Evolutionary conservation across 2,329 filamentous ascomycete species (phyloP).

Genomic region (Chaetomiaceae sp.): DNA sequence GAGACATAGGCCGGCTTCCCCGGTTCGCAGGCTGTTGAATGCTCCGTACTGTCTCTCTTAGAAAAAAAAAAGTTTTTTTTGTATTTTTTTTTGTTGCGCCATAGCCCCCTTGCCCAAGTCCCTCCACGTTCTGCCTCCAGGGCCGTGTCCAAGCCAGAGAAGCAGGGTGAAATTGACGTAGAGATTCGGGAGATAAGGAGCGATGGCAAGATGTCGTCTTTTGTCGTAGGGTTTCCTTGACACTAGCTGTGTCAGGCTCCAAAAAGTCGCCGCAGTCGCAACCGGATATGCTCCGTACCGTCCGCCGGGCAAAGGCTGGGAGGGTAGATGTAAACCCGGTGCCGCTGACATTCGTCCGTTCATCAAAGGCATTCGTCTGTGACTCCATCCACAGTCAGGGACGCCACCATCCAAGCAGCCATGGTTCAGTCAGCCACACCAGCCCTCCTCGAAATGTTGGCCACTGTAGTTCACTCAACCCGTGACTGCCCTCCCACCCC

Average conservation of each 20-base stretch:
- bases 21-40: not conserved
- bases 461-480: too few species aligned
- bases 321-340: not conserved
- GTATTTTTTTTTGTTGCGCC: not conserved
- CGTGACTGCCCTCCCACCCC: too few species aligned
- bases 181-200: not conserved
- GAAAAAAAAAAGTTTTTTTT: conserved; percentile 19
- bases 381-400: not conserved
- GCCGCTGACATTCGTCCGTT: not conserved
- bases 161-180: not conserved
- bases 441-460: too few species aligned
- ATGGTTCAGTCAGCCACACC: not conserved
- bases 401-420: not conserved
- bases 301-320: conserved; percentile 18
- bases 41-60: conserved; percentile 8
- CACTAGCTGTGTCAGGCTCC: conserved; percentile 4
- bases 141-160: not conserved
- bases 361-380: not conserved
- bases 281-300: not conserved
- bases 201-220: not conserved
- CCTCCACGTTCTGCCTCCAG: not conserved
- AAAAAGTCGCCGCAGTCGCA: conserved; percentile 5
- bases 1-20: not conserved
- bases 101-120: not conserved
- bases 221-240: not conserved